Evolutionary conservation across 2,329 filamentous ascomycete species (phyloP), one percentile per base, ranked within the genome.

Genomic region (Elsinoe necatrix): DNA sequence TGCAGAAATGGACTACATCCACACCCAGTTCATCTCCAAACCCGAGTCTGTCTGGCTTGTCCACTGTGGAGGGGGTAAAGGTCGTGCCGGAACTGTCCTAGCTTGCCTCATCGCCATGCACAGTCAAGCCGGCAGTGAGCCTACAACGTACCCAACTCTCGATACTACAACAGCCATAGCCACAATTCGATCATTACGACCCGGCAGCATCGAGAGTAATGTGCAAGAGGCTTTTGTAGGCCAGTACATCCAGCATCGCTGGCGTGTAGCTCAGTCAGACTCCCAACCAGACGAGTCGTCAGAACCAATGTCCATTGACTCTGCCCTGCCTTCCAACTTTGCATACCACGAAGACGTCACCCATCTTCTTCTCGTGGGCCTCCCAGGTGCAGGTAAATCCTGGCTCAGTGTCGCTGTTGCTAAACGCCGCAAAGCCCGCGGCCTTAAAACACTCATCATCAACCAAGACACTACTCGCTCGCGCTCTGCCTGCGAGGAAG

Each of bases 1-100:
- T 16, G 41, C 31, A 35, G 56, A 60, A 29, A 55, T 60, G 14
- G 54, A 60, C 16, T 27, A 41, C 37, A 55, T 55, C 34, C 31
- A 55, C 25, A 11, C 11, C n/a, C 37, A 16, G 6, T 60, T 56
- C 48, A 56, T 52, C 12, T 5, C 27, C 1, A 39, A 58, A 21
- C 51, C 47, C 29, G 54, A 42, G 8, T 25, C 21, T 11, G 21
- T 25, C 14, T 55, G 52, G 52, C 41, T 60, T 11, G 16, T 60
- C 8, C 58, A 60, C 20, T 60, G 58, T 37, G 58, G 56, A 4
- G 58, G 56, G 29, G 58, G 58, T 2, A 60, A 60, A 45, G 58
- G 58, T 12, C 56, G 58, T 16, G 56, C 58, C 21, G 58, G 58
- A 4, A 56, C 56, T 14, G 55, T 60, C 18, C 56, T 55, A 14